Base-by-base conservation (phyloP, 73 alveolate species). In the Paramecium primaurelia region DNA sequence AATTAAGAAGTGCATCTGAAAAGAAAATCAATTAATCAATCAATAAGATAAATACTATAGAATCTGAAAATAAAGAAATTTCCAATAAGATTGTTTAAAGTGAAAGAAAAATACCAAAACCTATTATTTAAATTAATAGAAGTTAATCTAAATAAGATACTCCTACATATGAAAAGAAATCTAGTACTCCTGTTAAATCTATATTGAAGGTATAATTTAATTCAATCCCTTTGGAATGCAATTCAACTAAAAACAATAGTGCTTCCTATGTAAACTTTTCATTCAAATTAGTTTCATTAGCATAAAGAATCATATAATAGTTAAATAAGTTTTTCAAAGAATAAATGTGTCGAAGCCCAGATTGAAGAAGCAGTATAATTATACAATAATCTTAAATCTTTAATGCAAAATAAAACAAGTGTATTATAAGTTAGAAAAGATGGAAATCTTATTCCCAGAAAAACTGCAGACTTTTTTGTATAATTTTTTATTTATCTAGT, bases 301-400 rank as follows among this genome's bases (percentile, higher is more conserved):
- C 91, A 80, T 45, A 80, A 80, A 80, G 91, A 80, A 80, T 80
- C 91, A 20, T 80, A 45, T n/a, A 80, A 80, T 80, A 80, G 91
- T 80, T 80, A 80, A 16, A 26, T 26, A n/a, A 80, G 77, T 25
- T 45, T 80, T 26, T 45, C 91, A 9, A 42, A 49, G 25, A 80
- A 80, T 44, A 80, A 80, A 80, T 80, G 91, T 45, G 91, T 80
- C 22, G 91, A 80, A 49, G 91, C 91, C 4, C 18, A 80, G 26
- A 80, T 80, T 25, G 91, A 80, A 26, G 91, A 80, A 36, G 91
- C 91, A 18, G 91, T 80, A 3, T 80, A 80, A n/a, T 47, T 80
- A 22, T 80, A 80, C 26, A 80, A 80, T 37, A 80, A 42, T 26
- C 73, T 80, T 12, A 80, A 80, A 80, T 44, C 77, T 47, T 7